A percentile compares a stretch with the other conserved stretches of the same genome.
Evolutionary conservation across 2,329 filamentous ascomycete species (phyloP).

Genomic region (Mycocentrospora acerina): DNA sequence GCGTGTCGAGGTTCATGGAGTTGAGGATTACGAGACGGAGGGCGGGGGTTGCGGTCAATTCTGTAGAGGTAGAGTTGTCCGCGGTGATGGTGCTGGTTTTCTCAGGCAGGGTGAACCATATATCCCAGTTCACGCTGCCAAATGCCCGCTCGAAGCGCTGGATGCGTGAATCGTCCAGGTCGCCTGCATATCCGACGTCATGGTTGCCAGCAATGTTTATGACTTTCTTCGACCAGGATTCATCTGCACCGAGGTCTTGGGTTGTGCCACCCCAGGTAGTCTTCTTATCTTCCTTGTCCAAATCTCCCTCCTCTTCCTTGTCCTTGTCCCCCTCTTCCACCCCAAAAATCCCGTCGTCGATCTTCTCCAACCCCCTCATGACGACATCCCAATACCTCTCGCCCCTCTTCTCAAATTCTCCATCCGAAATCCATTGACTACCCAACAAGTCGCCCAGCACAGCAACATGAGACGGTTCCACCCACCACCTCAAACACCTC

Average conservation of each 20-base stretch:
- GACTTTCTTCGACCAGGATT: constrained; percentile 70
- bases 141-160: constrained; percentile 81
- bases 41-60: constrained; percentile 55
- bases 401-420: constrained; percentile 76
- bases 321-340: constrained; percentile 24
- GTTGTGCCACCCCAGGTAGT: constrained; percentile 27
- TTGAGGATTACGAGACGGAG: constrained; percentile 86
- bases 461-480: constrained; percentile 78
- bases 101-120: constrained; percentile 59
- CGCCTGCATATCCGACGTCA: constrained; percentile 93
- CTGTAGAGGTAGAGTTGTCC: too few relatives aligned
- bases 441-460: constrained; percentile 90
- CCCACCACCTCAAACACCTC: constrained; percentile 79
- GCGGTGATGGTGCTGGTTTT: constrained; percentile 3
- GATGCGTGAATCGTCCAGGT: constrained; percentile 75
- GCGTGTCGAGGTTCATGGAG: constrained; percentile 89
- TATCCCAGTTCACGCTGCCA: constrained; percentile 87
- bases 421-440: constrained; percentile 89
- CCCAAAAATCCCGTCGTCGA: constrained; percentile 49
- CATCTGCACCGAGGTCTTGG: constrained; percentile 48
- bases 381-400: constrained; percentile 78
- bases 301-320: constrained; percentile 1
- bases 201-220: constrained; percentile 95
- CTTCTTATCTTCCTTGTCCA: constrained; percentile 3
- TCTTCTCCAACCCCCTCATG: constrained; percentile 67